A percentile compares a stretch with the other conserved stretches of the same genome.
These are phyloP conservation scores for Eucalyptus albens DNA, from an alignment of 345 rosid species.

Conservation along the genomic window DNA sequence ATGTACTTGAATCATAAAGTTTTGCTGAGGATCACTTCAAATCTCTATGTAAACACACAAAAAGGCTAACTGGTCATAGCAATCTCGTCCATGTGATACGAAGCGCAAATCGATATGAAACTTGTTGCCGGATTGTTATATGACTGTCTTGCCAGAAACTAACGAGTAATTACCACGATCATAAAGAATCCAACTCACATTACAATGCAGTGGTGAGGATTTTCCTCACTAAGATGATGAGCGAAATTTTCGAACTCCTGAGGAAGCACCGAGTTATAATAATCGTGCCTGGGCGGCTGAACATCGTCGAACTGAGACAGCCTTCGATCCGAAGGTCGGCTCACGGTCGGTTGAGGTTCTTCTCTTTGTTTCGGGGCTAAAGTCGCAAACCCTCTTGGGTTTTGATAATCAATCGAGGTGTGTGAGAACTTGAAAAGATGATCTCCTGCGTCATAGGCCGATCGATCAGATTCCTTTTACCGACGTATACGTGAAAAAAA, in stretches of 20 bases:
- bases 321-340: not conserved
- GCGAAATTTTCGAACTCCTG: not conserved
- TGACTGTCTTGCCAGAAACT: not conserved
- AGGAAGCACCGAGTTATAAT: not conserved
- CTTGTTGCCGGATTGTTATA: not conserved
- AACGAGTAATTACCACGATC: not conserved
- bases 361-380: not conserved
- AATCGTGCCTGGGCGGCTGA: not conserved
- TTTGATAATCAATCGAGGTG: not conserved
- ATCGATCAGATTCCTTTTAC: not conserved
- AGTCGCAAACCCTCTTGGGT: not conserved
- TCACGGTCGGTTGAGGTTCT: not conserved
- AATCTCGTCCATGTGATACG: not conserved
- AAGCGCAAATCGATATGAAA: not conserved
- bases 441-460: not conserved
- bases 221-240: not conserved
- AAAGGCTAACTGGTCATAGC: not conserved
- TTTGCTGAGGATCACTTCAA: not conserved
- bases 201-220: not conserved
- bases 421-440: not conserved
- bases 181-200: not conserved
- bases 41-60: not conserved
- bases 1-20: not conserved
- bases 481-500: not conserved
- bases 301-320: not conserved